A percentile compares a stretch with the other conserved stretches of the same genome.
Conservation (phyloP, 257 asterid genomes). For the Gentiana straminea region DNA sequence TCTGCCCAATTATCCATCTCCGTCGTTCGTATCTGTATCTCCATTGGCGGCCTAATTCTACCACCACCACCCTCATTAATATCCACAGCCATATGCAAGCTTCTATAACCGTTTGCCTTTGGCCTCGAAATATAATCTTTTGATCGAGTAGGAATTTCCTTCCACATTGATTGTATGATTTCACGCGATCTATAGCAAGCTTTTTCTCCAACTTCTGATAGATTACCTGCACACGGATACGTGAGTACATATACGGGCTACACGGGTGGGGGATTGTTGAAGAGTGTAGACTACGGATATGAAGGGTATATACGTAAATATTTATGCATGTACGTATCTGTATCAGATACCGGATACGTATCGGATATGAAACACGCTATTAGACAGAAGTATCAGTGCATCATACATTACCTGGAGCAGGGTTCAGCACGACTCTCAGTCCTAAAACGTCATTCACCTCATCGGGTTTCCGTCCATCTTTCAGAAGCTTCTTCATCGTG, state of each 20-base stretch:
- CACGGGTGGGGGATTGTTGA: too few species aligned
- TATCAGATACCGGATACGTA: too few species aligned
- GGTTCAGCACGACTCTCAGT: constrained; percentile 53
- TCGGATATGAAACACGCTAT: too few species aligned
- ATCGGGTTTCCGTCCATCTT: constrained; percentile 86
- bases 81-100: constrained; percentile 90
- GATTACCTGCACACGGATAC: not conserved
- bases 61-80: constrained; percentile 36
- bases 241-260: too few species aligned
- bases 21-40: constrained; percentile 78
- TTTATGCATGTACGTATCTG: too few species aligned
- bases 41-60: constrained; percentile 61
- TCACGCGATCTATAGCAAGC: constrained; percentile 90
- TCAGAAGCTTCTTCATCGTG: constrained; percentile 87
- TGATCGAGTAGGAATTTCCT: constrained; percentile 67
- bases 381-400: too few species aligned
- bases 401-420: constrained; percentile 19
- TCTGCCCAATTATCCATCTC: constrained; percentile 88
- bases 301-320: too few species aligned
- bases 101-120: constrained; percentile 76
- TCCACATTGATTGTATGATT: constrained; percentile 59
- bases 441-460: constrained; percentile 83
- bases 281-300: too few species aligned
- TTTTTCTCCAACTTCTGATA: constrained; percentile 39
- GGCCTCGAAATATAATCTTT: constrained; percentile 76